Conservation (phyloP, 108 stramenopile species). For the Phaeodactylum tricornutum region DNA sequence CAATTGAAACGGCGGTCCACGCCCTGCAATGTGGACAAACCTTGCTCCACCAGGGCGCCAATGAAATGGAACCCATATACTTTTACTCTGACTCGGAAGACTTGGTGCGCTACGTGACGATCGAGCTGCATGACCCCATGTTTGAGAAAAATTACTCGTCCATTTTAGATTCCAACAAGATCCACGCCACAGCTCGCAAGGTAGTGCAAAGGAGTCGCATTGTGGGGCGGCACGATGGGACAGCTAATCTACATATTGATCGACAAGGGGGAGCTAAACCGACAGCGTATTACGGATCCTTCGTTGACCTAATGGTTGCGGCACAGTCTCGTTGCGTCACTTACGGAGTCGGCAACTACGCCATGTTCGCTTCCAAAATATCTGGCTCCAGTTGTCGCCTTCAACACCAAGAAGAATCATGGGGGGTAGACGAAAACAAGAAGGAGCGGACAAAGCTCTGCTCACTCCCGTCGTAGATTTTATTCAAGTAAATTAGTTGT, state of each 20-base stretch:
- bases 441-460: too few species aligned
- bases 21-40: conserved; percentile 41
- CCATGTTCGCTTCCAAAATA: conserved; percentile 37
- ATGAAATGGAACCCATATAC: conserved; percentile 31
- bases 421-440: too few species aligned
- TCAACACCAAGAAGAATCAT: conserved; percentile 30
- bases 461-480: too few species aligned
- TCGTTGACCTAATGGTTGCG: conserved; percentile 41
- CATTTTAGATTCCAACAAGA: too few species aligned
- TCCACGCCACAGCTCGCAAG: neutral
- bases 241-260: conserved; percentile 38
- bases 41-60: too few species aligned
- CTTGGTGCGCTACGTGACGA: conserved; percentile 26
- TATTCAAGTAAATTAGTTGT: too few species aligned
- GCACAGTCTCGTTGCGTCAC: conserved; percentile 31
- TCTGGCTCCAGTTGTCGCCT: conserved; percentile 29
- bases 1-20: conserved; percentile 21
- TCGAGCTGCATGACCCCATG: too few species aligned
- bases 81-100: conserved; percentile 51
- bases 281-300: conserved; percentile 29
- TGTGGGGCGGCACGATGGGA: neutral
- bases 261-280: conserved; percentile 33
- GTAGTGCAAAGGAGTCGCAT: neutral
- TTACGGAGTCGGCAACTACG: conserved; percentile 53
- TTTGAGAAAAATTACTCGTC: too few species aligned